These are phyloP conservation scores for Xylariaceae sp. DNA, from an alignment of 2,329 filamentous ascomycete species.

Conservation along the genomic window DNA sequence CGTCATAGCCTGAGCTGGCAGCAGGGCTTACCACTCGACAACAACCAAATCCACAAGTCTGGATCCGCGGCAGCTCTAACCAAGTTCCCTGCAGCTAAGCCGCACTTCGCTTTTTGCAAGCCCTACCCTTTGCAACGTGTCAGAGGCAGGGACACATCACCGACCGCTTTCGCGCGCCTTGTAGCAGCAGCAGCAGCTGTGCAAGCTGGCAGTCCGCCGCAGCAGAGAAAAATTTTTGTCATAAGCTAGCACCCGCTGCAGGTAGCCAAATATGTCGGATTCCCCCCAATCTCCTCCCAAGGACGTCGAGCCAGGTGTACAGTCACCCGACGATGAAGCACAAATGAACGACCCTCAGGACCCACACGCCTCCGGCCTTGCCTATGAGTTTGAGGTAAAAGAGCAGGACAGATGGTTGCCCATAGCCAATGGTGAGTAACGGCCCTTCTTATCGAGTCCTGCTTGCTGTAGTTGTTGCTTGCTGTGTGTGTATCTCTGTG, in stretches of 20 bases:
- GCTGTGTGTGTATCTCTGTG: constrained; percentile 30
- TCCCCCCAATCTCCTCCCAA: constrained; percentile 82
- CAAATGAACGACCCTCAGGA: constrained; percentile 86
- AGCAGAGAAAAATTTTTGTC: constrained; percentile 54
- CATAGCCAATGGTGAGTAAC: constrained; percentile 97
- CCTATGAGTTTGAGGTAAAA: constrained; percentile 97
- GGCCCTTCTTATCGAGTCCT: constrained; percentile 31
- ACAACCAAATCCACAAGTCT: constrained; percentile 24
- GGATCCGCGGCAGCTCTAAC: constrained; percentile 41
- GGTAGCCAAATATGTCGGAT: constrained; percentile 87
- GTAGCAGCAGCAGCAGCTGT: constrained; percentile 53
- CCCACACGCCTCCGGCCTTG: constrained; percentile 70
- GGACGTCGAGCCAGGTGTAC: constrained; percentile 89
- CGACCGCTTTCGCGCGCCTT: constrained; percentile 36
- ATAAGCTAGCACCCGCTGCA: constrained; percentile 62
- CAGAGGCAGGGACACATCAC: constrained; percentile 56
- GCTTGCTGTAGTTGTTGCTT: constrained; percentile 47
- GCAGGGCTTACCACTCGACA: constrained; percentile 33
- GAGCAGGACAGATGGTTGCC: constrained; percentile 99
- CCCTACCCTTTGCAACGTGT: constrained; percentile 58
- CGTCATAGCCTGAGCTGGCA: constrained; percentile 46
- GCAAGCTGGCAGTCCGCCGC: constrained; percentile 53
- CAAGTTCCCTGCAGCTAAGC: constrained; percentile 52
- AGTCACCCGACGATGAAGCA: constrained; percentile 90
- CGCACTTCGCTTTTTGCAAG: constrained; percentile 47